phyloP scores from a whole-genome alignment of 2,329 filamentous ascomycete species.

The Metarhizium guizhouense region DNA sequence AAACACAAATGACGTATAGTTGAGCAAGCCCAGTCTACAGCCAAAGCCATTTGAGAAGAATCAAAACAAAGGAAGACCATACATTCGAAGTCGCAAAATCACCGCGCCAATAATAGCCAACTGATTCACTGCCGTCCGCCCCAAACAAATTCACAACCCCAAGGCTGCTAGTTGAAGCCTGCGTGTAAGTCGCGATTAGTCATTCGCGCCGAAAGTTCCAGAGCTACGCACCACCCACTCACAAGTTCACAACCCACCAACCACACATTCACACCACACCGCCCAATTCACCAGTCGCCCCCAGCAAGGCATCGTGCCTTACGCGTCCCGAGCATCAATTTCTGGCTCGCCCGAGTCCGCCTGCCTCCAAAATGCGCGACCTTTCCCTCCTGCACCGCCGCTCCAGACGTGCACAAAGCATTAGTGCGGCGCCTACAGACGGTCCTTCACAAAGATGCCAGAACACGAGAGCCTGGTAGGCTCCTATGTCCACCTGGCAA shows the following conservation, averaged over 20 bases:
- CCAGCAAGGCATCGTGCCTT: conserved; percentile 2
- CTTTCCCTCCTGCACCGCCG: neutral
- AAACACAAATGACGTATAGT: too few relatives aligned
- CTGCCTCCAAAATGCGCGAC: neutral
- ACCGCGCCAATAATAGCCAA: too few relatives aligned
- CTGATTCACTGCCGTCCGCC: too few relatives aligned
- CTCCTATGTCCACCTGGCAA: conserved; percentile 39
- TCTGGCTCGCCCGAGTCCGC: too few relatives aligned
- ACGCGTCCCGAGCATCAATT: neutral
- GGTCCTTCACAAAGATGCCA: conserved; percentile 6
- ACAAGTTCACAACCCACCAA: neutral
- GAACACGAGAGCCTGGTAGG: conserved; percentile 32
- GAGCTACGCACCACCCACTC: conserved; percentile 45
- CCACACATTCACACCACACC: neutral
- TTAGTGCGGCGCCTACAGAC: neutral
- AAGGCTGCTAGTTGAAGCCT: conserved; percentile 33
- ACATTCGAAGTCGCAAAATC: too few relatives aligned
- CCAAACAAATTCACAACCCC: neutral
- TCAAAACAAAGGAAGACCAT: too few relatives aligned
- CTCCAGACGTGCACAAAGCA: neutral
- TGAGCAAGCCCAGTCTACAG: too few relatives aligned
- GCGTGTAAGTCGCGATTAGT: conserved; percentile 39
- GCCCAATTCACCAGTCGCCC: neutral
- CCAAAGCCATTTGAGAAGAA: too few relatives aligned
- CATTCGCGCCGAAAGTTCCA: conserved; percentile 55